Evolutionary conservation across 257 asterid genomes (phyloP), one percentile per base, ranked within the genome.

Genomic region (Euphrasia confusa): DNA sequence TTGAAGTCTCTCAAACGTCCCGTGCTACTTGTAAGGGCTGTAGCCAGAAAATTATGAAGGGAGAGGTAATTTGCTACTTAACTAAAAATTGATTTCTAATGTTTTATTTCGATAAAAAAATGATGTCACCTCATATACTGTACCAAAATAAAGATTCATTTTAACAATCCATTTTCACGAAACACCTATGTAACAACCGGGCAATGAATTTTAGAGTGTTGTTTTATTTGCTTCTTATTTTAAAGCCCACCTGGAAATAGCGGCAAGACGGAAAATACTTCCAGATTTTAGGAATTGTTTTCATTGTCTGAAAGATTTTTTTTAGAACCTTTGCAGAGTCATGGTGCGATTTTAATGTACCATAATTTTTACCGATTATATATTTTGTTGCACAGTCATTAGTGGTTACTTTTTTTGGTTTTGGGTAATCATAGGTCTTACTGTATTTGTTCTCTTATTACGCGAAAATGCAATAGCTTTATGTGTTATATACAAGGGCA

Each of bases 1-100:
- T 93, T 37, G 97, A 89, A 74, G 78, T 80, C 65, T 83, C 96
- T 12, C 77, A 61, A 70, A 72, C 91, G 14, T 83, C 99, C 58
- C 96, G 95, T 66, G 96, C 99, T 50, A 72, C 85, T 63, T 93
- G 97, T 69, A 83, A 85, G 60, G 44, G 30, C 64, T 93, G 99
- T 77, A 77, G 40, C 48, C 76, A 77, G 68, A 93, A 87, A 88
- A 85, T 93, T 73, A 62, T 63, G 64, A 93, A 89, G 76, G 99
- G 87, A 71, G 94, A 83, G 92, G 96, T 93, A 54, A 2, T 0
- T 4, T 45, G 12, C 27, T 74, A 54, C 59, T 44, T 53, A 57
- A 33, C 15, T 53, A 37, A 37, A 7, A 37, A 8, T 37, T 37
- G 11, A 37, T 37, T 37, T 37, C 11, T 37, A 37, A 8, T 37